Percentiles rank a stretch among this genome's conserved stretches.
Conservation (phyloP, 2,329 filamentous ascomycete species). For the Chlorencoelia australis region DNA sequence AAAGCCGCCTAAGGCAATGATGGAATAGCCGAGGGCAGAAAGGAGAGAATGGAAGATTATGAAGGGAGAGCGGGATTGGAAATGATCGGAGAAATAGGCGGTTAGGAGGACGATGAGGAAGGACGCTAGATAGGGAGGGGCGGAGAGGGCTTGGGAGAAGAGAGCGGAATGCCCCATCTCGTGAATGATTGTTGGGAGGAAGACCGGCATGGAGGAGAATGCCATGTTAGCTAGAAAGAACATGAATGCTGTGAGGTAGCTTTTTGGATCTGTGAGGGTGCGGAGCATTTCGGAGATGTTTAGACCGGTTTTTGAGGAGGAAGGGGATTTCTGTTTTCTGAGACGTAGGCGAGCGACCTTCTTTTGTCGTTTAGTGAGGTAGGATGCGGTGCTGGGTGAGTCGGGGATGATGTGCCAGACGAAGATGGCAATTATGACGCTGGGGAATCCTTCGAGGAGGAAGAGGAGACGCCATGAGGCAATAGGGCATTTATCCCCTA, state of each 20-base stretch:
- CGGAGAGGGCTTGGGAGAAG: conserved; percentile 65
- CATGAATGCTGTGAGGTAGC: conserved; percentile 69
- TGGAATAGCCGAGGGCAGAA: conserved; percentile 49
- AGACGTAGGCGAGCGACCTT: conserved; percentile 64
- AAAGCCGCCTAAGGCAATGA: conserved; percentile 50
- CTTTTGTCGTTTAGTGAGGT: conserved; percentile 52
- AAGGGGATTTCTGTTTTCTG: conserved; percentile 26
- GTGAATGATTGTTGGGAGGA: conserved; percentile 70
- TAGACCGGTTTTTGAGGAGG: conserved; percentile 30
- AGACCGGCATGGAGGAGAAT: conserved; percentile 79
- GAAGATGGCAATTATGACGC: conserved; percentile 61
- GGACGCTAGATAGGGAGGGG: conserved; percentile 70
- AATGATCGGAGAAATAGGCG: conserved; percentile 60
- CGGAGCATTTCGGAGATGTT: conserved; percentile 46
- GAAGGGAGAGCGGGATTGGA: conserved; percentile 50
- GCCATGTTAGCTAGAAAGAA: conserved; percentile 84
- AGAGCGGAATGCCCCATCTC: conserved; percentile 64
- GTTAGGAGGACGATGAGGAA: conserved; percentile 65
- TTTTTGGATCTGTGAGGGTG: conserved; percentile 54
- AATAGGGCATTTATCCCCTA: conserved; percentile 56
- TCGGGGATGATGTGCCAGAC: conserved; percentile 73
- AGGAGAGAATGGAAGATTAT: conserved; percentile 60
- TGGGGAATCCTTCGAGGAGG: conserved; percentile 76
- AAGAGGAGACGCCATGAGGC: conserved; percentile 82
- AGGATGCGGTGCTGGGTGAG: conserved; percentile 54